Base-by-base conservation (phyloP, 306 rosid species). In the Malus asiatica region DNA sequence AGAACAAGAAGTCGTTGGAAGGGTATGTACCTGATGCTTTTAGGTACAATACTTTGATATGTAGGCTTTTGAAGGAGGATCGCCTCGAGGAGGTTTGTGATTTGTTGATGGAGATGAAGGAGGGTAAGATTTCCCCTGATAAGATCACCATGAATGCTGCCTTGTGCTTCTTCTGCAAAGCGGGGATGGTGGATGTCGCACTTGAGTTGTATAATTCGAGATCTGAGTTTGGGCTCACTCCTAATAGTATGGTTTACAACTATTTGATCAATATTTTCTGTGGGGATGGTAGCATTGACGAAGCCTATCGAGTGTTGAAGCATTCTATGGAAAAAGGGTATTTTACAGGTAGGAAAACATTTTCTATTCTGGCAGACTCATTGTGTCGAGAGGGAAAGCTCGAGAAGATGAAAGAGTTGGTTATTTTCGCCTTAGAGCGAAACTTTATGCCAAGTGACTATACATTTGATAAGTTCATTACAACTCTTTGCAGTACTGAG, bases 101-200 rank as follows among this genome's bases (percentile, higher is more conserved):
- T 81, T 80, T 94, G 80, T 76, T 94, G 73, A 81, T 79, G 84
- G 98, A 94, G 81, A 94, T 94, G 98, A 83, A 76, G 69, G 90
- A 94, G 59, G 61, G 67, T 30, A 57, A 72, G 69, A 80, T 84
- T 59, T 78, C 80, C 4, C 97, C 97, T 2, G 86, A 91, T 77
- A 53, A 33, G 74, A 81, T 86, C 61, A 90, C 98, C 72, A 86
- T 91, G 93, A 90, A 90, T 80, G 85, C 80, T 78, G 91, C 82
- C 29, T 68, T 90, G 82, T 91, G 95, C 80, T 91, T 91, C 83
- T 92, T 94, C 73, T 94, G 97, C 80, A 91, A 94, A 82, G 89
- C 79, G 6, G 97, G 97, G 68, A 86, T 91, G 96, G 78, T 75
- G 55, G 88, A 87, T 72, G 81, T 86, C 1, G 97, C 97, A 0